These are phyloP conservation scores for Lyophyllum shimeji DNA, from an alignment of 768 basidiomycete genomes.

Conservation along the genomic window DNA sequence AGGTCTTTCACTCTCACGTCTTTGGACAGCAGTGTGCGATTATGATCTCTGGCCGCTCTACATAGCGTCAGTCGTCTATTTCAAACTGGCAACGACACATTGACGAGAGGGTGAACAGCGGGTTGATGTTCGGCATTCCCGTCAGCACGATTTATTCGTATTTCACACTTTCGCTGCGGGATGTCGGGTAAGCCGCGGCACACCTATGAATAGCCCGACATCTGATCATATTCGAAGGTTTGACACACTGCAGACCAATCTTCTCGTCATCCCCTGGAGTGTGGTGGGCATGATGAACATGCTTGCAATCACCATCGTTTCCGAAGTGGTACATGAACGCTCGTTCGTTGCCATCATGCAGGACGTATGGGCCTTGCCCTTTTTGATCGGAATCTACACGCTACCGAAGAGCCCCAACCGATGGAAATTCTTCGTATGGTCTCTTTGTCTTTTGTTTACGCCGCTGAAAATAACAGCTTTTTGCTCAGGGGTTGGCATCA, in stretches of 20 bases:
- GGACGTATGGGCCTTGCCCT: constrained; percentile 61
- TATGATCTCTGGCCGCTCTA: constrained; percentile 71
- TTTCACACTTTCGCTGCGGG: constrained; percentile 55
- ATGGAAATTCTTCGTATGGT: constrained; percentile 51
- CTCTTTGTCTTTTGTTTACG: not conserved
- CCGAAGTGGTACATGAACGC: constrained; percentile 55
- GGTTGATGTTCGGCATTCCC: constrained; percentile 54
- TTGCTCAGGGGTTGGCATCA: constrained; percentile 37
- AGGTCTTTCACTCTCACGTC: constrained; percentile 44
- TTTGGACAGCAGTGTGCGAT: constrained; percentile 57
- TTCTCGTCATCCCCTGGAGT: constrained; percentile 57
- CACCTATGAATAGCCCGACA: not conserved
- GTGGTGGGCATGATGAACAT: constrained; percentile 53
- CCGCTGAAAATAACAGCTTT: not conserved
- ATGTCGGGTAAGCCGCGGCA: constrained; percentile 41
- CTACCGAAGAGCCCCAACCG: constrained; percentile 48
- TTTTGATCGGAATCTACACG: constrained; percentile 54
- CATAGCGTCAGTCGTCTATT: constrained; percentile 34
- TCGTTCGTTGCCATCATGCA: constrained; percentile 51
- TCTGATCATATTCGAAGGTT: constrained; percentile 36
- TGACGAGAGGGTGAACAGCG: constrained; percentile 27
- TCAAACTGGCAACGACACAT: not conserved
- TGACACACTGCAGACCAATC: constrained; percentile 56
- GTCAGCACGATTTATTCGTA: constrained; percentile 49
- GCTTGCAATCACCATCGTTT: constrained; percentile 47